Base-by-base conservation (phyloP, 306 rosid genomes). In the Alnus rubra region DNA sequence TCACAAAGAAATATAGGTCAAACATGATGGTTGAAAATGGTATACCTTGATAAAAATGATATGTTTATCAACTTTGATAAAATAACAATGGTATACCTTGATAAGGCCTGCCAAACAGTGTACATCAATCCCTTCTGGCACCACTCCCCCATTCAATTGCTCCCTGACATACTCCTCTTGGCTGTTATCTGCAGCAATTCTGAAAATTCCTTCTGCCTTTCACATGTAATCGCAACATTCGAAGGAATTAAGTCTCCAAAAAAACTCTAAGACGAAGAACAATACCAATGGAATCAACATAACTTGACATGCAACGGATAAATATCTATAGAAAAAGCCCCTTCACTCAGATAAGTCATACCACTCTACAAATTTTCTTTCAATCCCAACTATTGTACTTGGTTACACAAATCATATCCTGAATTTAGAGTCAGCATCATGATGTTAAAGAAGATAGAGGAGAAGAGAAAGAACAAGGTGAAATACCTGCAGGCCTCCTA, bases 201-300 rank as follows among this genome's bases (percentile, higher is more conserved):
- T 91, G 88, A 94, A 94, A 78, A 94, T 89, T 8, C 98, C 98
- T 88, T 92, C 97, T 6, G 89, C 93, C 98, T 94, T 81, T 81
- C 85, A 83, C 52, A 42, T 39, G 76, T 35, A 78, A 79, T 76
- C 74, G 35, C 69, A 81, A 51, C 56, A 14, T 56, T 79, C 80
- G 75, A 77, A 58, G 52, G 67, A 50, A 76, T 35, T 60, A 18
- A 31, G 54, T 19, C 14, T 19, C 18, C 59, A 37, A 16, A 70
- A 59, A 60, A 13, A 42, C 45, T 5, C 45, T 42, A 7, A 42
- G 45, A 42, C 7, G 6, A 42, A 5, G 45, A 42, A 42, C 45
- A 42, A 42, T 42, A 7, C 45, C 45, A 42, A 5, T 42, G 45
- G 45, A 39, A 42, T 42, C 45, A 23, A 39, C 50, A 72, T 33